Evolutionary conservation across 306 rosid genomes (phyloP).

Genomic region (Quercus engelmannii): DNA sequence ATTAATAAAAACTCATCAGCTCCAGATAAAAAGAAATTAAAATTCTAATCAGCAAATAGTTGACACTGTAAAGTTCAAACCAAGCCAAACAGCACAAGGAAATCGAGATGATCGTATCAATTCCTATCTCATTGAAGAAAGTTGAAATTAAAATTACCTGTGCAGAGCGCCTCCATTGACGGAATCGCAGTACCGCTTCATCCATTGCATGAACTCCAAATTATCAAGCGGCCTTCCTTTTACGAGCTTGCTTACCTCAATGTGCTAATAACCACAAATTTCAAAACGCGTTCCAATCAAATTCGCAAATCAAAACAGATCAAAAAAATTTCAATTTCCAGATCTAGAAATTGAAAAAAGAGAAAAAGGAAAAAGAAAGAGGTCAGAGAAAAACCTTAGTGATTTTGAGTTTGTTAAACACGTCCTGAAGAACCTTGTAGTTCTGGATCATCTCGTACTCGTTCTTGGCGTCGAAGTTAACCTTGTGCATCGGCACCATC

Average conservation of each 20-base stretch:
- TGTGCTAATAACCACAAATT: conserved; percentile 40
- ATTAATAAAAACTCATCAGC: no score
- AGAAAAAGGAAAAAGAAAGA: not conserved
- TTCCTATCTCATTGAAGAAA: not conserved
- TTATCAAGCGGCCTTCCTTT: conserved; percentile 94
- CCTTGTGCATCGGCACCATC: conserved; percentile 95
- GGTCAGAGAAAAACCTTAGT: conserved; percentile 53
- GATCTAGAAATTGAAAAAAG: not conserved
- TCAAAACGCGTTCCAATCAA: not conserved
- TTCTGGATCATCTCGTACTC: conserved; percentile 99
- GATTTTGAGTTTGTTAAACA: conserved; percentile 86
- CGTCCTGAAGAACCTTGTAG: conserved; percentile 95
- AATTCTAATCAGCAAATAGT: no score
- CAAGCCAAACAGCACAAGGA: not conserved
- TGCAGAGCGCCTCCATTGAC: conserved; percentile 48
- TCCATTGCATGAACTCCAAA: conserved; percentile 96
- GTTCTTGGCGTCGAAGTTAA: conserved; percentile 85
- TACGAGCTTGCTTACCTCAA: conserved; percentile 87
- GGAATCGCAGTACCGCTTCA: conserved; percentile 92
- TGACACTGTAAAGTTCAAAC: not conserved
- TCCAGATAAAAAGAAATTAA: no score
- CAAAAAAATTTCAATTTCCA: not conserved
- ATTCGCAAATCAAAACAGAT: not conserved
- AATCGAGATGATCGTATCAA: not conserved
- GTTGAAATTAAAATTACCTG: conserved; percentile 27